Conservation (phyloP, 108 stramenopile species). For the Aureococcus anophagefferens region DNA sequence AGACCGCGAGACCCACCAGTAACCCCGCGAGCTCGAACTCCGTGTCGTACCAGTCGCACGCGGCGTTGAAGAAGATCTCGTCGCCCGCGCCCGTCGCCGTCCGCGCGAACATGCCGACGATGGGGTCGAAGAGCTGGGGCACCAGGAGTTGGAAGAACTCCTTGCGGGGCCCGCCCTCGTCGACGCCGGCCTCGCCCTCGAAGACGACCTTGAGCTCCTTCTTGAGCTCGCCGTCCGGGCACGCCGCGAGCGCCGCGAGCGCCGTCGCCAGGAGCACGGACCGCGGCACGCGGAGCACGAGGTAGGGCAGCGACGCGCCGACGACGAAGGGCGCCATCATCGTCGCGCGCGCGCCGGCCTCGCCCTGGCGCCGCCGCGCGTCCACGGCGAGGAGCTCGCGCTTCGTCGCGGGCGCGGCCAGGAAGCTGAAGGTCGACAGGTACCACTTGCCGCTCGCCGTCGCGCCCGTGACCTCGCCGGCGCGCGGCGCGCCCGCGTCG, state of each 20-base stretch:
- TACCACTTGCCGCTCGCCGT: not conserved
- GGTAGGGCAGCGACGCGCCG: not conserved
- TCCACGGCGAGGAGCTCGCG: not conserved
- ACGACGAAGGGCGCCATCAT: not conserved
- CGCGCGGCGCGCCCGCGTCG: not conserved
- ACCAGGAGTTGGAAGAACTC: slow-evolving; percentile 85
- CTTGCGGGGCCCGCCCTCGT: slow-evolving; percentile 86
- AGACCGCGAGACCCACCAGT: slow-evolving; percentile 74
- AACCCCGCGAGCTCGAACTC: slow-evolving; percentile 70
- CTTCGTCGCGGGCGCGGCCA: not conserved
- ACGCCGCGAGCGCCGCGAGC: not conserved
- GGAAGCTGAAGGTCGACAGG: not conserved
- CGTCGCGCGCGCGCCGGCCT: not conserved
- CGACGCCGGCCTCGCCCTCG: slow-evolving; percentile 82
- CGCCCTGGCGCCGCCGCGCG: not conserved
- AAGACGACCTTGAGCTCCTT: slow-evolving; percentile 66
- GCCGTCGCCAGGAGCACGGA: not conserved
- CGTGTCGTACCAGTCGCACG: slow-evolving; percentile 65
- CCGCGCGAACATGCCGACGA: slow-evolving; percentile 67
- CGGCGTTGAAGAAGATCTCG: slow-evolving; percentile 73
- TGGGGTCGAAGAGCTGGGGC: slow-evolving; percentile 67
- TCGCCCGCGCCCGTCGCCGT: slow-evolving; percentile 44
- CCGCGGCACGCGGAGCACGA: not conserved
- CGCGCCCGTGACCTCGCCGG: no score
- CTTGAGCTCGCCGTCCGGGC: slow-evolving; percentile 37